Evolutionary conservation across 257 asterid species (phyloP).

Genomic region (Capsicum baccatum): DNA sequence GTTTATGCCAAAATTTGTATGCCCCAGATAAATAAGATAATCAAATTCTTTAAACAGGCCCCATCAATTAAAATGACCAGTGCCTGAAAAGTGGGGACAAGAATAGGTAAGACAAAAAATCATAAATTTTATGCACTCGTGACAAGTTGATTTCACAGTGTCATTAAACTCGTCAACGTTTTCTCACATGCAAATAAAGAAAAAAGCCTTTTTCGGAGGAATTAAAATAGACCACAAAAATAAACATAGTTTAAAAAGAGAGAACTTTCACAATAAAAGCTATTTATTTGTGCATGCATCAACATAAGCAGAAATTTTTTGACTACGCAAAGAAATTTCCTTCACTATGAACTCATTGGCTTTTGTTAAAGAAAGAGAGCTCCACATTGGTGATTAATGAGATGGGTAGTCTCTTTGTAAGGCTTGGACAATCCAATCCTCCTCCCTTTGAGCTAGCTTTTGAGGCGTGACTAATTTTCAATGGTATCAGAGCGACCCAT

Average conservation of each 20-base stretch:
- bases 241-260: background rate
- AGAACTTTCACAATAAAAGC: slow-evolving; percentile 5
- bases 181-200: slow-evolving; percentile 15
- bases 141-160: slow-evolving; percentile 12
- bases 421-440: too few species aligned
- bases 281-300: slow-evolving; percentile 40
- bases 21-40: slow-evolving; percentile 27
- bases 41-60: slow-evolving; percentile 28
- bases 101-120: background rate
- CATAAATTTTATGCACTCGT: background rate
- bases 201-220: background rate
- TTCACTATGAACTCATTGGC: slow-evolving; percentile 9
- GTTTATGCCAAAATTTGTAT: slow-evolving; percentile 22
- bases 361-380: background rate
- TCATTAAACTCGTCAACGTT: background rate
- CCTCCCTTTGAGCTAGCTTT: too few species aligned
- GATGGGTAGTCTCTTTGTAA: too few species aligned
- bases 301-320: background rate
- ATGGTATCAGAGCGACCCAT: too few species aligned
- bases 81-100: slow-evolving; percentile 34
- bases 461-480: too few species aligned
- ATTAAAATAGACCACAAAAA: background rate
- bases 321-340: background rate
- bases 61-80: slow-evolving; percentile 13
- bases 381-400: too few species aligned